Conservation (phyloP, 805 yeast species). For the Yarrowia sp. region DNA sequence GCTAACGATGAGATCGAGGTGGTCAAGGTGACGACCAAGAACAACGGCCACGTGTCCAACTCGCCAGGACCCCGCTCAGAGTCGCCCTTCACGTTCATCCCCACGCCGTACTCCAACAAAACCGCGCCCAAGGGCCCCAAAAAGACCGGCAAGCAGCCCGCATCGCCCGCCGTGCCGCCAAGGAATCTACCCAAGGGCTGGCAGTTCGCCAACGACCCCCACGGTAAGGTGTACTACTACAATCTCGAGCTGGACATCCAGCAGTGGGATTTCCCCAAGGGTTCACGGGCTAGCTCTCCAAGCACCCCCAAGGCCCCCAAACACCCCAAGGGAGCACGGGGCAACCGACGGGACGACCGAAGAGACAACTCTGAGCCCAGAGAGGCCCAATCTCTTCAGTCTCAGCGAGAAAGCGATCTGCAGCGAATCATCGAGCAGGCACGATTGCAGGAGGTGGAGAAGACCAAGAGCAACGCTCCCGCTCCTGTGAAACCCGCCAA, state of each 20-base stretch:
- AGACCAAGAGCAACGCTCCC: background rate
- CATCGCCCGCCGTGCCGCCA: conserved; percentile 12
- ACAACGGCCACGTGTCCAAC: background rate
- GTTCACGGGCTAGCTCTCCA: background rate
- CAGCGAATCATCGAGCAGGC: conserved; percentile 54
- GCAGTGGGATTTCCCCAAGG: conserved; percentile 40
- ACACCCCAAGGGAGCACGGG: conserved; percentile 44
- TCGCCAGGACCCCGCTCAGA: conserved; percentile 34
- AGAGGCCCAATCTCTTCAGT: conserved; percentile 35
- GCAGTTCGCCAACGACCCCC: conserved; percentile 15
- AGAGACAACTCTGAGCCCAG: conserved; percentile 42
- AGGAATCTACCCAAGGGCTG: conserved; percentile 16
- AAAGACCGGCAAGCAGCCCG: background rate
- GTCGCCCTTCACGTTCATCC: conserved; percentile 43
- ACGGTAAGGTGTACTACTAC: conserved; percentile 35
- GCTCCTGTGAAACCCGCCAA: conserved; percentile 24
- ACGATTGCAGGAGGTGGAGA: background rate
- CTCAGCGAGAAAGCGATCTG: conserved; percentile 46
- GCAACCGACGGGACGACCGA: conserved; percentile 44
- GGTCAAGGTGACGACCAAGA: background rate
- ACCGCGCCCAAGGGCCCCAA: conserved; percentile 43
- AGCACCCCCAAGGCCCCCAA: conserved; percentile 43
- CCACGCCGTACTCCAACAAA: conserved; percentile 25
- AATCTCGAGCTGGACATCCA: conserved; percentile 10
- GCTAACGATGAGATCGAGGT: background rate